Base-by-base conservation (phyloP, 108 stramenopile genomes). In the Skeletonema costatum region DNA sequence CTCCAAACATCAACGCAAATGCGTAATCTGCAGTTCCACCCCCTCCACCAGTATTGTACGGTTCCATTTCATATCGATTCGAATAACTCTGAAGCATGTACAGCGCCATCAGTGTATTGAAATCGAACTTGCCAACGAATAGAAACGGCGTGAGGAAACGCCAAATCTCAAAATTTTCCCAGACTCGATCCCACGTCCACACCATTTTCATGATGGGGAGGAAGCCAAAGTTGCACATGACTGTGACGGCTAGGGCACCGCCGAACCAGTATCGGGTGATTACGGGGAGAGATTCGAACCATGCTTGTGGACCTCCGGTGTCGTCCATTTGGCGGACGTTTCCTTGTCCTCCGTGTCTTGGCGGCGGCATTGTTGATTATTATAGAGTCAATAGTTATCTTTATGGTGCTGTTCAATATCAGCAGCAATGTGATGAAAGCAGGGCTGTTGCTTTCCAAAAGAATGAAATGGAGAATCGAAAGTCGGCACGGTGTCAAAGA, bases 21-120 rank as follows among this genome's bases (percentile, higher is more conserved):
- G 70, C 81, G 66, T 89, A 87, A 81, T 89, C 87, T 8, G 88
- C 83, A 14, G 88, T 89, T 25, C 84, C 82, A 12, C 90, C 90
- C 46, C 92, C 92, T 1, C 87, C 96, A 16, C 96, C 96, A 14
- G 94, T 97, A 77, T 97, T 95, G 88, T 90, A 93, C 7, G 94
- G 92, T 19, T 89, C 91, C 60, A 64, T 58, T 68, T 96, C 94
- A 78, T 96, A 93, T 70, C 88, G 71, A 65, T 90, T 80, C 42
- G 84, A 85, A 66, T 90, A 93, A 31, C 73, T 77, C 7, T 86
- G 78, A 61, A 92, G 51, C 90, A 91, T 86, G 64, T 89, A 92
- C 8, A 87, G 60, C n/a, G 82, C 71, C 66, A 96, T 89, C 48
- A 96, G 66, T 21, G 91, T 93, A 39, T 78, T 73, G 71, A 93